Base-by-base conservation (phyloP, 2,329 filamentous ascomycete species). In the Laburnicola sp. region DNA sequence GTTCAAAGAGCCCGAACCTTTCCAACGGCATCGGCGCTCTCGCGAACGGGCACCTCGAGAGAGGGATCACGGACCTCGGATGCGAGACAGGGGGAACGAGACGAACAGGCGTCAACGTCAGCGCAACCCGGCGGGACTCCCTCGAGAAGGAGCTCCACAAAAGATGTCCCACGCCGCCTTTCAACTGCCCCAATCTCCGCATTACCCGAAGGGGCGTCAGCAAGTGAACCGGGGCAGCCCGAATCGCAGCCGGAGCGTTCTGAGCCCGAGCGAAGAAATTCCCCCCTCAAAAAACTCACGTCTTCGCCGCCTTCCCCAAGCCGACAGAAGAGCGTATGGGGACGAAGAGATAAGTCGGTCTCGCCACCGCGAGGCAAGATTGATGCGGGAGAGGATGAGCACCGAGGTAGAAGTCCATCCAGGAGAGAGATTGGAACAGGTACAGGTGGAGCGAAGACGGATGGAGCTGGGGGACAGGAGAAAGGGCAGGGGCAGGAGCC, bases 251-350 rank as follows among this genome's bases (percentile, higher is more conserved):
- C 28, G 27, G 25, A 37, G 32, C 25, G 25, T 31, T 26, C 32
- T 37, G 16, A 23, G 3, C 2, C 26, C 34, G 3, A 45, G 9
- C 42, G 32, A 45, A 45, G 32, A 36, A 11, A 45, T 21, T 23
- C 11, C 11, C 21, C 27, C n/a, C 11, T 45, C 42, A n/a, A 31
- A 43, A 41, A 23, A 11, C 27, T 26, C 11, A 3, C 28, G 3
- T 6, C 37, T 2, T 2, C 4, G 37, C 11, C 27, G 9, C 22
- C 8, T 26, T 25, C 28, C 6, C 4, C 28, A 4, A 25, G 5
- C 40, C 34, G 16, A 43, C 46, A 30, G 26, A 38, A 40, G 26
- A 37, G 48, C 23, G 34, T 27, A 22, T 39, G 48, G 48, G 28
- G 26, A 27, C 40, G 41, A 27, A 37, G 25, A 27, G 25, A 41